Evolutionary conservation across 2,329 filamentous ascomycete genomes (phyloP), one percentile per base, ranked within the genome.

Genomic region (Colletotrichum limetticola): DNA sequence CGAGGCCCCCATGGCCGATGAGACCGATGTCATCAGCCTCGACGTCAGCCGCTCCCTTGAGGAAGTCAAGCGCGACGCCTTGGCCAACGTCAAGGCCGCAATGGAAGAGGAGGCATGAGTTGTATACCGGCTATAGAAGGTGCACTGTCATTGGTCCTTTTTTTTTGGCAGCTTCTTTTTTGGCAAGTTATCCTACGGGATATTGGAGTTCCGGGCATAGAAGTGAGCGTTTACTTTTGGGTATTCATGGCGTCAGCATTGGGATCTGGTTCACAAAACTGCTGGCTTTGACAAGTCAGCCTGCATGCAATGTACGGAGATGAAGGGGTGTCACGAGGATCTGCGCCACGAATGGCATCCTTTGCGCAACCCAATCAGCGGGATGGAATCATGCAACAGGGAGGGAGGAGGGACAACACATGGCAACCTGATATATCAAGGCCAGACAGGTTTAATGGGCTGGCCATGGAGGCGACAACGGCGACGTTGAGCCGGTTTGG

Each of bases 1-100:
- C n/a, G 96, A 99, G 84, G 91, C 93, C 74, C 97, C 97, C 0
- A 87, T 87, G 64, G 83, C 84, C 58, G 90, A 94, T 68, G 93
- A 95, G 79, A 87, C 83, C 26, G 94, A 97, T 82, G 92, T 94
- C 74, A 87, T 95, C 74, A 90, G 86, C 67, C 86, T 96, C 71
- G 92, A 95, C 80, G 92, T 93, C 68, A 90, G 89, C 84, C 82
- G 86, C 71, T 79, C 88, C 66, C 75, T 88, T 76, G 84, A 91
- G 62, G 84, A 90, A 63, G 92, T 95, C 70, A 87, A 91, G 82
- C 82, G 82, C 28, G 87, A 90, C 64, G 89, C 92, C 2, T 82
- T 93, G 61, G 83, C 86, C 42, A 86, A 86, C 75, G 91, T 92
- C 58, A 83, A 85, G 75, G 88, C 87, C 75, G 86, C 92, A 79